Evolutionary conservation across 441 rosid genomes (phyloP), one percentile per base, ranked within the genome.

Genomic region (Adansonia grandidieri): DNA sequence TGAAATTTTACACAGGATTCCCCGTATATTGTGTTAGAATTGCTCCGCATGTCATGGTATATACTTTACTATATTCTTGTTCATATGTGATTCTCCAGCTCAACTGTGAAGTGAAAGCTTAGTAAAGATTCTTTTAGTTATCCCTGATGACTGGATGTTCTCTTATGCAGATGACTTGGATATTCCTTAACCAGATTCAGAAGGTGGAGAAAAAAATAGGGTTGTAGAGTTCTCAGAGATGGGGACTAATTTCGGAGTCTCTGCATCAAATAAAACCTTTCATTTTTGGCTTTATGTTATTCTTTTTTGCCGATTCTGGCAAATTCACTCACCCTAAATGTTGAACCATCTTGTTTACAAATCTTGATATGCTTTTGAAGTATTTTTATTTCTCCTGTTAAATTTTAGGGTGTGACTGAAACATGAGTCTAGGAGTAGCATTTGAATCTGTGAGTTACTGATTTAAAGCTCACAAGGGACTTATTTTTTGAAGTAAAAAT

Each of bases 41-140:
- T 78, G 98, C 98, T 5, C 99, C 99, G 14, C 99, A 94, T 73
- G 98, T 94, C 83, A 96, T 96, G 99, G 99, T 96, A 94, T 51
- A 19, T 62, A 79, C 77, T 6, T 61, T 20, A 57, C 67, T n/a
- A n/a, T n/a, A 45, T 60, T 42, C 37, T 15, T 7, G 0, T 54
- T 6, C 9, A 10, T 56, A 0, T 48, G 4, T 48, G 57, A 69
- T n/a, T 32, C 10, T 63, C 42, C 22, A 9, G 11, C 44, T 44
- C 22, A 66, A 8, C 6, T n/a, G 5, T 40, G 4, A 40, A 40
- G 45, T 40, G 24, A 57, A 57, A 57, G 62, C 24, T 4, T 24
- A 20, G 2, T 17, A 22, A 8, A 51, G 6, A 5, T 40, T 32
- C 3, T 51, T 51, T 14, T 5, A 19, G 19, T 57, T 57, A 57